A percentile compares a stretch with the other conserved stretches of the same genome.
Evolutionary conservation across 2,329 filamentous ascomycete species (phyloP).

Genomic region (Penicillium sp.): DNA sequence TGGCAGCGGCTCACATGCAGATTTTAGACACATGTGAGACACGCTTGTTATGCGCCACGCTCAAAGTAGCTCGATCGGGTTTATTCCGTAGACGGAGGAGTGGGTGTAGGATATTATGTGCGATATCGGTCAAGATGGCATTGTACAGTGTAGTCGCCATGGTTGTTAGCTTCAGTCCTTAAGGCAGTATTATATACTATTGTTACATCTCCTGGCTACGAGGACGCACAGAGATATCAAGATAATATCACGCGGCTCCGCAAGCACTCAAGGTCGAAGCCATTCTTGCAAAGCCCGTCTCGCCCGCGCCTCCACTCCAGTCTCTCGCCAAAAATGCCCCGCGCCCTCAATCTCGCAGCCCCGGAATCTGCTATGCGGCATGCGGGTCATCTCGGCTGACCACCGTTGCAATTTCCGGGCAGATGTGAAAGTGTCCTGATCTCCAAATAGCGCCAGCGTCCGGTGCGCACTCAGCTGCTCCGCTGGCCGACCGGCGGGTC

Average conservation of each 20-base stretch:
- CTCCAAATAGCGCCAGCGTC: slow-evolving; percentile 74
- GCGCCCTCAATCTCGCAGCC: slow-evolving; percentile 56
- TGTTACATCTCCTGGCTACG: neutral
- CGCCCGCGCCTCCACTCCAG: slow-evolving; percentile 51
- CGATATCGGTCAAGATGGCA: neutral
- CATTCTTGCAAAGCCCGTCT: slow-evolving; percentile 47
- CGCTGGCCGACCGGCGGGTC: slow-evolving; percentile 49
- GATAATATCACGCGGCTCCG: neutral
- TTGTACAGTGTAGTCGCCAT: neutral
- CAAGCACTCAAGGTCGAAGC: slow-evolving; percentile 28
- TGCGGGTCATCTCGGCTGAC: slow-evolving; percentile 58
- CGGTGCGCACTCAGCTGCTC: slow-evolving; percentile 60
- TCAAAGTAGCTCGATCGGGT: neutral
- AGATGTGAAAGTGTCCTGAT: slow-evolving; percentile 73
- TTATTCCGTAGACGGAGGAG: too few species aligned
- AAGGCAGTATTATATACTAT: neutral
- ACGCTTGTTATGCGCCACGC: slow-evolving; percentile 2
- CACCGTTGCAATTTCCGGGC: slow-evolving; percentile 68
- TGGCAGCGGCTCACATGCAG: slow-evolving; percentile 19
- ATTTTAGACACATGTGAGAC: slow-evolving; percentile 21
- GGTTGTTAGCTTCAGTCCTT: neutral
- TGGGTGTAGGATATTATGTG: neutral
- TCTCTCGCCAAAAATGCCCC: slow-evolving; percentile 67
- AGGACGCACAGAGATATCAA: neutral
- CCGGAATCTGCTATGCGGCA: slow-evolving; percentile 52